Conservation (phyloP, 2,329 filamentous ascomycete genomes). For the Diaporthe sp. region DNA sequence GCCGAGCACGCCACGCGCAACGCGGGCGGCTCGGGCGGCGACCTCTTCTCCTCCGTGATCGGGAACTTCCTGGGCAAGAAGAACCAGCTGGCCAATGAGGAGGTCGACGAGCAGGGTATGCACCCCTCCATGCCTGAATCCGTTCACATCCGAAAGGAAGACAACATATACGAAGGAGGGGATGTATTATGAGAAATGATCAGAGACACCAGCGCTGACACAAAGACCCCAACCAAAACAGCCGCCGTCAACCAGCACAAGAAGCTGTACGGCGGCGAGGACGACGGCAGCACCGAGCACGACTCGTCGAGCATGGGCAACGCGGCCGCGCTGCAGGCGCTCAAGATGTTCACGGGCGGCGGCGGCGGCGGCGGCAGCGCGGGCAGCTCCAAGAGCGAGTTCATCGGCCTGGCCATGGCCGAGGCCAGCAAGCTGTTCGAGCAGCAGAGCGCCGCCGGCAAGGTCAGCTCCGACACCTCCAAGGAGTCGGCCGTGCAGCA, state of each 20-base stretch:
- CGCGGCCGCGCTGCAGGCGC: conserved; percentile 84
- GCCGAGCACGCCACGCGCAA: conserved; percentile 63
- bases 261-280: conserved; percentile 75
- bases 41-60: conserved; percentile 65
- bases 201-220: not conserved
- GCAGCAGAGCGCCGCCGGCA: conserved; percentile 67
- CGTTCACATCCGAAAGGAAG: not conserved
- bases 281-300: conserved; percentile 60
- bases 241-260: conserved; percentile 83
- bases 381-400: conserved; percentile 75
- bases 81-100: conserved; percentile 60
- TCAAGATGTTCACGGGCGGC: conserved; percentile 82
- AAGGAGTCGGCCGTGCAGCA: conserved; percentile 86
- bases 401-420: conserved; percentile 88
- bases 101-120: conserved; percentile 65
- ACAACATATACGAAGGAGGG: not conserved
- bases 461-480: conserved; percentile 70
- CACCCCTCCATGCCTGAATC: not conserved
- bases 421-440: conserved; percentile 86
- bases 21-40: conserved; percentile 63
- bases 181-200: not conserved
- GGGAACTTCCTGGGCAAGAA: conserved; percentile 65
- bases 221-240: conserved; percentile 44
- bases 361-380: conserved; percentile 44
- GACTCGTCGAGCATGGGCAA: conserved; percentile 72